These are phyloP conservation scores for Quercus glauca DNA, from an alignment of 306 rosid species.

Conservation along the genomic window DNA sequence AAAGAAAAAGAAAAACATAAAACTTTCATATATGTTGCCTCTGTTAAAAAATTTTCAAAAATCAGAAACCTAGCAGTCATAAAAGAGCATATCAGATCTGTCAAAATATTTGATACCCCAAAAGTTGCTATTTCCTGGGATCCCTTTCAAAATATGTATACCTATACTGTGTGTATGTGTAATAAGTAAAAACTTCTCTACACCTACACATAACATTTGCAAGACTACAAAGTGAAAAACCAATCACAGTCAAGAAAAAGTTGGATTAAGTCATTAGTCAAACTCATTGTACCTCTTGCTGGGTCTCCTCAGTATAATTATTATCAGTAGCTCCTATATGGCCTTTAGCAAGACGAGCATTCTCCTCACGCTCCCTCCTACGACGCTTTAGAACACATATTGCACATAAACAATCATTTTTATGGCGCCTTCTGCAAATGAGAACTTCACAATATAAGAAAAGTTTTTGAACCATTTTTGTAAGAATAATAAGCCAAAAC, in stretches of 20 bases:
- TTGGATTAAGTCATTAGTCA: conserved; percentile 13
- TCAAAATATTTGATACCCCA: neutral
- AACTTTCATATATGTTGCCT: neutral
- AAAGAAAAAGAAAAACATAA: neutral
- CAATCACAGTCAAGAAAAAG: neutral
- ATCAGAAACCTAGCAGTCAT: neutral
- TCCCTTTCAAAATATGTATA: neutral
- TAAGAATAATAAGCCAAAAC: neutral
- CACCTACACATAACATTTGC: neutral
- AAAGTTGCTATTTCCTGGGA: conserved; percentile 5
- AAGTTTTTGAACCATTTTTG: neutral
- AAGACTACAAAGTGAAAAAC: neutral
- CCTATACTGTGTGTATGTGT: neutral
- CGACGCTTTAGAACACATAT: conserved; percentile 90
- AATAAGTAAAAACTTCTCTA: neutral
- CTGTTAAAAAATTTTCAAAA: neutral
- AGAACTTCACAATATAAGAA: conserved; percentile 13
- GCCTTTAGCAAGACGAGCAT: conserved; percentile 59
- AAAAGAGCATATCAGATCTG: conserved; percentile 16
- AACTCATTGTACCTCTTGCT: conserved; percentile 57
- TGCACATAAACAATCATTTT: conserved; percentile 89
- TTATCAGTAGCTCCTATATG: conserved; percentile 45
- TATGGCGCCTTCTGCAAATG: conserved; percentile 88
- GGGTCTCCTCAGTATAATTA: conserved; percentile 47
- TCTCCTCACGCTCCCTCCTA: conserved; percentile 92